Conservation (phyloP, 805 yeast genomes). For the Priceomyces carsonii region DNA sequence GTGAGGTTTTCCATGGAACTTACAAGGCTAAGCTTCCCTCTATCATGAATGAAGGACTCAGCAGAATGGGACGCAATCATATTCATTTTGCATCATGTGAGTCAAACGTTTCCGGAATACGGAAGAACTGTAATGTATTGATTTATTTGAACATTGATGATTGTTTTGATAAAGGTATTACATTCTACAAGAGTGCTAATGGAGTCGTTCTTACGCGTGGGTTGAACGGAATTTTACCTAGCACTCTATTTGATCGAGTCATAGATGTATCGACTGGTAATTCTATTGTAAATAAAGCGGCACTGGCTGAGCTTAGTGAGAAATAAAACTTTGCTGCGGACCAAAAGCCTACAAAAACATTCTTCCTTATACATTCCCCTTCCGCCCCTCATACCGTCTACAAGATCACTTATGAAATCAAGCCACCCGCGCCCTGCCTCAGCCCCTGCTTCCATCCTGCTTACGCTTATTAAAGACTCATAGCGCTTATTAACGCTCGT, state of each 20-base stretch:
- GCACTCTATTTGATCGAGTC: conserved; percentile 39
- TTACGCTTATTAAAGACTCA: no score
- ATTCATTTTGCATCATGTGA: conserved; percentile 76
- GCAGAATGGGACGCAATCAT: conserved; percentile 75
- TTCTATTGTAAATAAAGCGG: no score
- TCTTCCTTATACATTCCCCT: no score
- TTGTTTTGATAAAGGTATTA: conserved; percentile 43
- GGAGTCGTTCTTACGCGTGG: conserved; percentile 75
- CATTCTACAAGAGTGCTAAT: conserved; percentile 65
- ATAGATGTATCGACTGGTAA: conserved; percentile 18
- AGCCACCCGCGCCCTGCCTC: no score
- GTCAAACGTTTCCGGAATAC: conserved; percentile 66
- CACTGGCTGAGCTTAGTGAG: no score
- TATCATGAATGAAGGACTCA: conserved; percentile 54
- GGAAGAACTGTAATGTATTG: conserved; percentile 55
- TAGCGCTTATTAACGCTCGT: no score
- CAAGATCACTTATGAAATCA: no score
- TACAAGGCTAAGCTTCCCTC: conserved; percentile 43
- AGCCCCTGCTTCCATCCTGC: no score
- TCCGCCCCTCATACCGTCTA: no score
- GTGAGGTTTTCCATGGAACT: conserved; percentile 79
- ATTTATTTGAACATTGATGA: conserved; percentile 62
- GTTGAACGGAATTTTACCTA: conserved; percentile 53
- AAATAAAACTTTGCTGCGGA: no score
- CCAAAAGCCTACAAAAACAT: no score